Evolutionary conservation across 116 monocot species (phyloP).

Genomic region (Phalaenopsis hybrid): DNA sequence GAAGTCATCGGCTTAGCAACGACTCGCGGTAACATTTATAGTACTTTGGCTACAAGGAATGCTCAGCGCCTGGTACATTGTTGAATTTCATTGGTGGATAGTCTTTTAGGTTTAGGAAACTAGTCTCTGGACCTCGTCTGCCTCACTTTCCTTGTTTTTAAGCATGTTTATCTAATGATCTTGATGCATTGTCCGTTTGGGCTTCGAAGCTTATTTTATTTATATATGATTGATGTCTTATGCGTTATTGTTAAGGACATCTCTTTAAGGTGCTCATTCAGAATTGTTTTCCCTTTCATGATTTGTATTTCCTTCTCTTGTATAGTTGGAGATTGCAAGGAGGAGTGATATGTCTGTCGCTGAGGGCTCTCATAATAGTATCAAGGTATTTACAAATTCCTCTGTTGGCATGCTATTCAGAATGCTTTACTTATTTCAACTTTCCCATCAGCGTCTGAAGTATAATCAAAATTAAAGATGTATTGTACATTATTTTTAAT

Average conservation of each 20-base stretch:
- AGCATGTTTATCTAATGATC: no score
- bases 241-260: neutral
- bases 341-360: slow-evolving; percentile 84
- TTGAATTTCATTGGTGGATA: no score
- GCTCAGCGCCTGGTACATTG: no score
- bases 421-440: neutral
- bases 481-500: neutral
- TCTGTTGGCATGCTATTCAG: neutral
- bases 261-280: neutral
- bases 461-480: neutral
- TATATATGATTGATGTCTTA: neutral
- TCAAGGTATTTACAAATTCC: slow-evolving; percentile 45
- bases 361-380: slow-evolving; percentile 84
- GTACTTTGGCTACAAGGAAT: no score
- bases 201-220: no score
- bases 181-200: no score
- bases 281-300: neutral
- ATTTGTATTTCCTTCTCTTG: neutral
- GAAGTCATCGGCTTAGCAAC: slow-evolving; percentile 72
- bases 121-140: no score
- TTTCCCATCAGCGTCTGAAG: neutral
- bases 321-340: slow-evolving; percentile 84
- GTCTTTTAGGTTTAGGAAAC: no score
- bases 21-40: no score
- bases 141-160: no score